Conservation (phyloP, 306 rosid species). For the Sechiopsis laciniata region DNA sequence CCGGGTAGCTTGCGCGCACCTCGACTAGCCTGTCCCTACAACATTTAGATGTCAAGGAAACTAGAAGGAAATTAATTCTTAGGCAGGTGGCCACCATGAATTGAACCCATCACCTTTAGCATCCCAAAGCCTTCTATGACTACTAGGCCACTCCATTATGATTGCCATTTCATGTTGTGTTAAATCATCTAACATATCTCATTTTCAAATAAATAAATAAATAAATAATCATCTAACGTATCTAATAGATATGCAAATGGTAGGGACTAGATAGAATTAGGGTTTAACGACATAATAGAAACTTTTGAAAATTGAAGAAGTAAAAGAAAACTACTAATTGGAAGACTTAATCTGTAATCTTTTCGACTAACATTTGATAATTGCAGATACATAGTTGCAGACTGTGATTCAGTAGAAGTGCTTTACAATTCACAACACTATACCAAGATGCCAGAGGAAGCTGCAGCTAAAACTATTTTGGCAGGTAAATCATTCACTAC, state of each 20-base stretch:
- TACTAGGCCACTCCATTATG: too few relatives aligned
- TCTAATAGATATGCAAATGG: too few relatives aligned
- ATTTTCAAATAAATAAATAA: too few relatives aligned
- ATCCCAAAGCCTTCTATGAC: too few relatives aligned
- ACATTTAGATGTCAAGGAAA: too few relatives aligned
- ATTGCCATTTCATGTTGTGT: background rate
- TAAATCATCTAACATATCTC: too few relatives aligned
- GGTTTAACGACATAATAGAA: background rate
- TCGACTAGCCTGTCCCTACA: too few relatives aligned
- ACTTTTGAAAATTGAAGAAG: background rate
- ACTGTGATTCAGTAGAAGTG: constrained; percentile 87
- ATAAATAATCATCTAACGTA: too few relatives aligned
- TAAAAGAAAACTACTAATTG: background rate
- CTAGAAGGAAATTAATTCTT: too few relatives aligned
- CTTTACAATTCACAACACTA: constrained; percentile 69
- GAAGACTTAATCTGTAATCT: background rate
- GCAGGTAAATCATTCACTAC: constrained; percentile 44
- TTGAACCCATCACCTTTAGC: too few relatives aligned
- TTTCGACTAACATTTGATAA: background rate
- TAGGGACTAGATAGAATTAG: background rate
- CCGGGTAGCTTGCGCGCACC: too few relatives aligned
- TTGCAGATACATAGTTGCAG: constrained; percentile 86
- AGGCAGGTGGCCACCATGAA: too few relatives aligned
- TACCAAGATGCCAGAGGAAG: constrained; percentile 93
- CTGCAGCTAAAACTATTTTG: constrained; percentile 68